Percentiles rank a stretch among this genome's conserved stretches.
These are phyloP conservation scores for Barnettozyma californica DNA, from an alignment of 805 yeast species.

Conservation along the genomic window DNA sequence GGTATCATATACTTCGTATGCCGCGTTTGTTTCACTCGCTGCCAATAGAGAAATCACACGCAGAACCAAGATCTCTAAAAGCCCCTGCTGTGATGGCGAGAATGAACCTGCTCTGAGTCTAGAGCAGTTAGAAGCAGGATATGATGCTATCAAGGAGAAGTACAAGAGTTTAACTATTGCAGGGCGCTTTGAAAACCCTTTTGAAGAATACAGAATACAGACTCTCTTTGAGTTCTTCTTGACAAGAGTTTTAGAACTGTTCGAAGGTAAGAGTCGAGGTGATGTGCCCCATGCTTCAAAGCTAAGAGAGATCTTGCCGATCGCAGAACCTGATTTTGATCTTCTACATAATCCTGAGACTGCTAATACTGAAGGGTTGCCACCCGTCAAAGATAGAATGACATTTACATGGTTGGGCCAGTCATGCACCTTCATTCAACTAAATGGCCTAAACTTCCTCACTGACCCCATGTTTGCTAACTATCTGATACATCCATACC, in stretches of 20 bases:
- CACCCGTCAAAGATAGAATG: constrained; percentile 40
- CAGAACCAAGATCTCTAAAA: constrained; percentile 31
- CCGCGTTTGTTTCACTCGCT: constrained; percentile 51
- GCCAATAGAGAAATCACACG: constrained; percentile 49
- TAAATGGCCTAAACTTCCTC: constrained; percentile 65
- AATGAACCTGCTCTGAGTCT: not conserved
- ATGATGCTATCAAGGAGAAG: constrained; percentile 25
- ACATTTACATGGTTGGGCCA: constrained; percentile 92
- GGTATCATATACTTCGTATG: constrained; percentile 57
- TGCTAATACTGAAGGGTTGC: constrained; percentile 21
- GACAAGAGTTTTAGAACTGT: constrained; percentile 66
- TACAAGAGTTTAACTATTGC: constrained; percentile 47
- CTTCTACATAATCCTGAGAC: constrained; percentile 13
- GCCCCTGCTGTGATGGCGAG: constrained; percentile 6
- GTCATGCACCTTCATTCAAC: constrained; percentile 71
- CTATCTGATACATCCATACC: constrained; percentile 49
- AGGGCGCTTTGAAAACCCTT: constrained; percentile 88
- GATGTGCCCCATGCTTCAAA: constrained; percentile 44
- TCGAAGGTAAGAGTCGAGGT: constrained; percentile 56
- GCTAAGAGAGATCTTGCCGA: constrained; percentile 54
- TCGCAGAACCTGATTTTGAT: constrained; percentile 43
- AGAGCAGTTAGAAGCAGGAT: constrained; percentile 3
- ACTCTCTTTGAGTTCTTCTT: constrained; percentile 79
- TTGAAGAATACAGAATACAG: constrained; percentile 84
- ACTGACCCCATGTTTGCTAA: constrained; percentile 82